Evolutionary conservation across 2,329 filamentous ascomycete genomes (phyloP), one percentile per base, ranked within the genome.

Genomic region (Botryotinia convoluta): DNA sequence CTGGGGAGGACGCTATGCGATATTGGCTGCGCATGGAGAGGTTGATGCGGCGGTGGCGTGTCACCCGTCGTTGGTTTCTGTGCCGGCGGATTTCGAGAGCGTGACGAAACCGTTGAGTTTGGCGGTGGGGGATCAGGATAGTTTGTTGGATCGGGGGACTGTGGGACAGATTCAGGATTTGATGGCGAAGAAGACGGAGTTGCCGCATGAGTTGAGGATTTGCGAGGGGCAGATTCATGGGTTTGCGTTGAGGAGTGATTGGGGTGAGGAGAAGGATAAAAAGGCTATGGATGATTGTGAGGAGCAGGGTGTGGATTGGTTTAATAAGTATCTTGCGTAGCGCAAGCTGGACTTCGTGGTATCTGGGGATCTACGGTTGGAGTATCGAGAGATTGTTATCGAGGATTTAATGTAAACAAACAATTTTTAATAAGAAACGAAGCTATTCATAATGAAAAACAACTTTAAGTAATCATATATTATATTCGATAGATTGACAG

Each of bases 1-100:
- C 83, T 91, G 89, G 89, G 89, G 89, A 39, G 89, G 87, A 32
- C 86, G 87, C 75, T 85, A 89, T 76, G 81, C 84, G 4, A 79
- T 88, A 14, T 79, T 84, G 39, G 83, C 89, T 12, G 82, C 84
- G 14, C 83, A 84, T 39, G 78, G 77, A 22, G 76, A 77, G 5
- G 82, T 84, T 29, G 83, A 85, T 77, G 84, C 83, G 12, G 82
- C 81, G 8, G 82, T 81, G 73, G 81, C 82, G 1, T 83, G 81
- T 70, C 87, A 89, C 77, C 87, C 88, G 3, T 86, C 84, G 65
- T 76, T 84, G 35, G 74, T 90, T 37, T 77, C 76, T 0, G 72
- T 89, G 3, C 85, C 86, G 0, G 32, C 18, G 37, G 80, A 73
- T 18, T 87, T 89, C 67, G 75, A 76, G 35, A 81, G 86, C 45